These are phyloP conservation scores for Bipolaris sorokiniana DNA, from an alignment of 2,329 filamentous ascomycete species.

Conservation along the genomic window DNA sequence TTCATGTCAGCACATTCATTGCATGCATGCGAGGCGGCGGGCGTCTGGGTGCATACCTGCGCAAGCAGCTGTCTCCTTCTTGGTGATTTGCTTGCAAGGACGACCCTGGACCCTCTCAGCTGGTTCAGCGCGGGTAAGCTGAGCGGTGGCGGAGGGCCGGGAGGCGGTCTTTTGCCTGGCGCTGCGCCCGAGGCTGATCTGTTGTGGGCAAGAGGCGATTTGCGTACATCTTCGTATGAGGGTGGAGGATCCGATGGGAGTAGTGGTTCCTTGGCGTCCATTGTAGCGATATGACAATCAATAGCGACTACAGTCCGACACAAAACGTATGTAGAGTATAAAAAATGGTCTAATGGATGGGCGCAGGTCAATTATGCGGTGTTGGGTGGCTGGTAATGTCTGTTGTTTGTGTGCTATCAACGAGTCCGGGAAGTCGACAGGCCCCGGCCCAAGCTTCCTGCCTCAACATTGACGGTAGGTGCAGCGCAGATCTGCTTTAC, in stretches of 20 bases:
- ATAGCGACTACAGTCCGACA: not conserved
- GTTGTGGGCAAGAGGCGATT: slow-evolving; percentile 26
- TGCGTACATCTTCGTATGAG: slow-evolving; percentile 50
- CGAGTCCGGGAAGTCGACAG: not conserved
- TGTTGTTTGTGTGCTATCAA: slow-evolving; percentile 1
- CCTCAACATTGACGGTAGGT: slow-evolving; percentile 5
- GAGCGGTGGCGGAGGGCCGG: slow-evolving; percentile 66
- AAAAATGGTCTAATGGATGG: not conserved
- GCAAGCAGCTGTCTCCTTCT: slow-evolving; percentile 80
- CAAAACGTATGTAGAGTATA: not conserved
- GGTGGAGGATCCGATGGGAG: slow-evolving; percentile 52
- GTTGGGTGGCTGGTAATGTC: slow-evolving; percentile 1
- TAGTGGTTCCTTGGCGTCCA: slow-evolving; percentile 21
- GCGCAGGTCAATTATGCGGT: not conserved
- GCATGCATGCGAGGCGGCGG: not conserved
- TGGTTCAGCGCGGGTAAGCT: slow-evolving; percentile 79
- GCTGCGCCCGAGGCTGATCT: slow-evolving; percentile 24
- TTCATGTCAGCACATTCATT: not conserved
- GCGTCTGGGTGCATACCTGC: slow-evolving; percentile 57
- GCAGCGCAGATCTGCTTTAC: not conserved
- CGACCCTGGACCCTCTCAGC: slow-evolving; percentile 78
- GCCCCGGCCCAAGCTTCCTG: slow-evolving; percentile 12
- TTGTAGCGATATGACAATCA: not conserved
- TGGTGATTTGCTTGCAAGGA: slow-evolving; percentile 90
- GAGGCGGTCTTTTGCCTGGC: slow-evolving; percentile 23